These are phyloP conservation scores for Xylariomycetidae sp. DNA, from an alignment of 2,329 filamentous ascomycete species.

Conservation along the genomic window DNA sequence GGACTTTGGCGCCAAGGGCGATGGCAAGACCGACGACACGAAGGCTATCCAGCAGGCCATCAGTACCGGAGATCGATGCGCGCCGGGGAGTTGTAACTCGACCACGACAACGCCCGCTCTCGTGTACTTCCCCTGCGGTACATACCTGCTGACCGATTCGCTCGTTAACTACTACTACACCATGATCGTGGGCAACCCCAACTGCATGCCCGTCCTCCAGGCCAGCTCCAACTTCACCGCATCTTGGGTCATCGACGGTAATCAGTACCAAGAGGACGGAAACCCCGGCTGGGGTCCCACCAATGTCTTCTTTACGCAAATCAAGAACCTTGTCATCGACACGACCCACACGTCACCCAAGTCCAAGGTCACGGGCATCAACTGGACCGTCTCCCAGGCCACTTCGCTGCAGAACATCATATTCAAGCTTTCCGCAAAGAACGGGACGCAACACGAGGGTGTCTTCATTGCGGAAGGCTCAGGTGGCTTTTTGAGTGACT, in stretches of 20 bases:
- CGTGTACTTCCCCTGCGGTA: constrained; percentile 41
- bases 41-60: constrained; percentile 31
- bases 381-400: constrained; percentile 63
- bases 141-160: constrained; percentile 64
- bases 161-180: constrained; percentile 75
- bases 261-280: constrained; percentile 34
- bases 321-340: constrained; percentile 51
- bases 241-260: constrained; percentile 39
- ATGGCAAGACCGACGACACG: constrained; percentile 28
- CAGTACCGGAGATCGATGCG: constrained; percentile 21
- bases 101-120: constrained; percentile 22
- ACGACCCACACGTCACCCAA: constrained; percentile 40
- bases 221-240: constrained; percentile 42
- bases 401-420: constrained; percentile 53
- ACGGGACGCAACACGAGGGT: constrained; percentile 46
- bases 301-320: constrained; percentile 53
- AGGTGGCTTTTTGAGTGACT: constrained; percentile 62
- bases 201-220: constrained; percentile 44
- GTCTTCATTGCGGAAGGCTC: constrained; percentile 58
- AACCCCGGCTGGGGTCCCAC: constrained; percentile 43
- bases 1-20: constrained; percentile 10
- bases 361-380: constrained; percentile 46
- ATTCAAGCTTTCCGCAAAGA: constrained; percentile 40
- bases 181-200: constrained; percentile 48
- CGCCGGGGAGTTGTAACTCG: constrained; percentile 19